Evolutionary conservation across 2,329 filamentous ascomycete genomes (phyloP).

Genomic region (Trichoderma endophyticum): DNA sequence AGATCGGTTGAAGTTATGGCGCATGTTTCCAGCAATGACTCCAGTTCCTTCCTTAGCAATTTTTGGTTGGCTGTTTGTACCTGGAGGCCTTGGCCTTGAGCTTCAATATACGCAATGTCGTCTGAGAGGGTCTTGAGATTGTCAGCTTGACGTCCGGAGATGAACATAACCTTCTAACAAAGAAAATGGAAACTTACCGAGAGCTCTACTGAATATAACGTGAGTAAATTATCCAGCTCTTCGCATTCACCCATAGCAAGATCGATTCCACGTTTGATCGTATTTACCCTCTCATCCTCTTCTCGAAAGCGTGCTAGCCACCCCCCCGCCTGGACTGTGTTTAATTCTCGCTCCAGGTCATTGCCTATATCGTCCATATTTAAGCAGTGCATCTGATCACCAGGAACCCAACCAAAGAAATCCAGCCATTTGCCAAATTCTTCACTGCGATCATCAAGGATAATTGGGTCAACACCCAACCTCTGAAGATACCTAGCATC

Average conservation of each 20-base stretch:
- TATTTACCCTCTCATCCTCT: conserved; percentile 84
- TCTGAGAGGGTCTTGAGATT: conserved; percentile 75
- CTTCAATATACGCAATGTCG: conserved; percentile 95
- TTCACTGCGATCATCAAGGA: conserved; percentile 72
- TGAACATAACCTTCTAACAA: neutral
- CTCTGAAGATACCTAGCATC: conserved; percentile 74
- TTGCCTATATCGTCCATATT: conserved; percentile 77
- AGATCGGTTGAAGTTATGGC: conserved; percentile 77
- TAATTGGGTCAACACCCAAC: conserved; percentile 70
- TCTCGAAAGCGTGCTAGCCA: conserved; percentile 83
- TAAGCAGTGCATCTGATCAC: conserved; percentile 68
- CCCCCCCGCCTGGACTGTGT: conserved; percentile 85
- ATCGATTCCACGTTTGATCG: conserved; percentile 83
- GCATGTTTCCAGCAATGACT: conserved; percentile 84
- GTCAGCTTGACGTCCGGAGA: neutral
- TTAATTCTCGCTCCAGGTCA: conserved; percentile 82
- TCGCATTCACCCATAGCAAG: conserved; percentile 92
- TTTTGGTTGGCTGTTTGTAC: conserved; percentile 98
- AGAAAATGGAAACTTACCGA: conserved; percentile 54
- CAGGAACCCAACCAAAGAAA: conserved; percentile 83
- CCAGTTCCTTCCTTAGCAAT: conserved; percentile 82
- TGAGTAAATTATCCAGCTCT: conserved; percentile 89
- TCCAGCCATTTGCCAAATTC: conserved; percentile 81
- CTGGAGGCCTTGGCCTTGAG: conserved; percentile 92
- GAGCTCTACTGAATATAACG: conserved; percentile 90